Percentiles rank a stretch among this genome's conserved stretches.
phyloP scores from a whole-genome alignment of 2,329 filamentous ascomycete species.

The Fusarium luffae region DNA sequence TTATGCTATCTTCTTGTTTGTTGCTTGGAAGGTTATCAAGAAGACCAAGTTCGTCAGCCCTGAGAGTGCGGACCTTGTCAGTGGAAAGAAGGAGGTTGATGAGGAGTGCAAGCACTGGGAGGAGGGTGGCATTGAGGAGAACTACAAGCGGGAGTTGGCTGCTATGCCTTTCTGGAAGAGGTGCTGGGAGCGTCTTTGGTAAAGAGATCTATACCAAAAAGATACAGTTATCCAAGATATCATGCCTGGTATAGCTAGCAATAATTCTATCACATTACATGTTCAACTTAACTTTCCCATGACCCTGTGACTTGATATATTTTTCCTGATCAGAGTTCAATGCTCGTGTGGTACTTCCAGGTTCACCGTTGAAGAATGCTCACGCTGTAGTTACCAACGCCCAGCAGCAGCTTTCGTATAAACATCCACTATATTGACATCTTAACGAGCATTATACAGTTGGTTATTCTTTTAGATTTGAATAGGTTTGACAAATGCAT shows the following conservation, averaged over 20 bases:
- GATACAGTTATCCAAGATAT: neutral
- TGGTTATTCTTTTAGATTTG: no score
- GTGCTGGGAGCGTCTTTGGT: slow-evolving; percentile 56
- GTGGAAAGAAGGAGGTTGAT: slow-evolving; percentile 73
- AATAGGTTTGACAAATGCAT: neutral
- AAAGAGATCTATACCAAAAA: slow-evolving; percentile 12
- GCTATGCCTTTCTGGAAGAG: slow-evolving; percentile 51
- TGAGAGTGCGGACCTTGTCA: slow-evolving; percentile 46
- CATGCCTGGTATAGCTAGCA: neutral
- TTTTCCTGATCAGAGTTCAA: no score
- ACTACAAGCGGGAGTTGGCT: slow-evolving; percentile 52
- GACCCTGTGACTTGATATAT: neutral
- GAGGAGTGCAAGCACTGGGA: slow-evolving; percentile 61
- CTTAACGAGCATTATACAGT: neutral
- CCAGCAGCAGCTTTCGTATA: neutral
- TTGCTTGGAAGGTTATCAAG: slow-evolving; percentile 52
- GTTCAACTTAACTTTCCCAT: neutral
- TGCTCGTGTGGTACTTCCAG: neutral
- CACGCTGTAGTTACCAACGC: rapidly evolving
- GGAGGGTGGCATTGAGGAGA: slow-evolving; percentile 59
- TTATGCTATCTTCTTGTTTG: slow-evolving; percentile 66
- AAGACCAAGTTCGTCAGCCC: slow-evolving; percentile 60
- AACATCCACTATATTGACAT: neutral
- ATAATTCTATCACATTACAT: slow-evolving; percentile 4
- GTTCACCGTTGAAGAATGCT: neutral